Evolutionary conservation across 2,329 filamentous ascomycete species (phyloP).

Genomic region (Sporothrix pseudoabietina): DNA sequence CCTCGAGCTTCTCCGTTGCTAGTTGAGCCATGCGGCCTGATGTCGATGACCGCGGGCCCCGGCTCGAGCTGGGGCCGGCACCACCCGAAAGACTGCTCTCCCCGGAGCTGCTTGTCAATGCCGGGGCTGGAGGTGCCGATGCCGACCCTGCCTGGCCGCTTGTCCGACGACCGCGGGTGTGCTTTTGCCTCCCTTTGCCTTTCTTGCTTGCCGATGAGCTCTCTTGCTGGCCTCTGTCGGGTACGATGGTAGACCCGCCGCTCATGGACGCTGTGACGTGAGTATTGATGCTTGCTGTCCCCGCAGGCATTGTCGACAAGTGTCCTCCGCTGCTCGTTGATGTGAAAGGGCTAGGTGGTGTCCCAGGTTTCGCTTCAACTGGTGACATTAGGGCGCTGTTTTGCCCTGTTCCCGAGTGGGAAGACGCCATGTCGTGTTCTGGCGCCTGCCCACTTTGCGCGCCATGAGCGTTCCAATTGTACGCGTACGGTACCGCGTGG

Average conservation of each 20-base stretch:
- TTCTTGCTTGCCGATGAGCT: background rate
- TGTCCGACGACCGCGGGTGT: background rate
- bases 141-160: background rate
- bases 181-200: slow-evolving; percentile 5
- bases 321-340: slow-evolving; percentile 26
- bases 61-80: background rate
- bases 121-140: background rate
- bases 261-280: background rate
- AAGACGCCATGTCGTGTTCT: background rate
- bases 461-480: slow-evolving; percentile 18
- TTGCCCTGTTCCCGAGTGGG: background rate
- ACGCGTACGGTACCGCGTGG: background rate
- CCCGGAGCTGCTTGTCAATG: background rate
- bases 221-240: background rate
- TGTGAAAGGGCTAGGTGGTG: slow-evolving; percentile 2
- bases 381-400: background rate
- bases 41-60: background rate
- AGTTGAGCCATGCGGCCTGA: background rate
- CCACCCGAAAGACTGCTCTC: slow-evolving; percentile 2
- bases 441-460: background rate
- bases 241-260: background rate
- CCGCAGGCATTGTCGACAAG: slow-evolving; percentile 6
- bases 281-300: background rate
- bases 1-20: slow-evolving; percentile 36
- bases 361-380: background rate